These are phyloP conservation scores for Fusarium praegraminearum DNA, from an alignment of 2,329 filamentous ascomycete genomes.

Conservation along the genomic window DNA sequence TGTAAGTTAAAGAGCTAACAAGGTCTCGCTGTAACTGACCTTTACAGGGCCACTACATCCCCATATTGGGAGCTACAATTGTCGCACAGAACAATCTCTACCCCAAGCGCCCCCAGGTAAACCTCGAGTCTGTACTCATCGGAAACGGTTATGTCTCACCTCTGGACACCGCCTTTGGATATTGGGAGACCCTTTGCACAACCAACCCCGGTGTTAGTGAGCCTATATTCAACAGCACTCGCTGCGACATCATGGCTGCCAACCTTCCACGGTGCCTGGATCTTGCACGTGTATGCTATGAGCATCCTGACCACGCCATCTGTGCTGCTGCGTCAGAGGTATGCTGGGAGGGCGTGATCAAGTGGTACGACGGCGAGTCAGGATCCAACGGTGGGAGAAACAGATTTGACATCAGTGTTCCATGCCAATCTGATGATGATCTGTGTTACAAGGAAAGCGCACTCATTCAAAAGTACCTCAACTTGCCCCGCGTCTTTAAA, in stretches of 20 bases:
- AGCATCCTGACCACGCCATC: constrained; percentile 33
- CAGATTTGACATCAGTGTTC: constrained; percentile 20
- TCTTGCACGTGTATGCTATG: constrained; percentile 31
- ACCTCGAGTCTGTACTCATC: constrained; percentile 30
- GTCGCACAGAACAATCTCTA: constrained; percentile 35
- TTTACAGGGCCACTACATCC: constrained; percentile 32
- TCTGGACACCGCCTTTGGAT: constrained; percentile 33
- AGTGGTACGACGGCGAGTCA: constrained; percentile 9
- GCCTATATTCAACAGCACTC: constrained; percentile 35
- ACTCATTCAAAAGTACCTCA: constrained; percentile 14
- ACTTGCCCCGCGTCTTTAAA: constrained; percentile 4
- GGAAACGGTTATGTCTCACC: constrained; percentile 41
- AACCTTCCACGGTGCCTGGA: constrained; percentile 39
- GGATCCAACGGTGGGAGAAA: constrained; percentile 6
- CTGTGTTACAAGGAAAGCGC: constrained; percentile 20
- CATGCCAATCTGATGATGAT: constrained; percentile 12
- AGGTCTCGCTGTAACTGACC: background rate
- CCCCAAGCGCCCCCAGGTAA: constrained; percentile 24
- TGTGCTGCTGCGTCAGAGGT: constrained; percentile 29
- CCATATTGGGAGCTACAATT: constrained; percentile 39
- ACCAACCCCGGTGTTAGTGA: constrained; percentile 30
- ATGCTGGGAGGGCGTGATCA: constrained; percentile 25
- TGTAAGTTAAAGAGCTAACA: background rate
- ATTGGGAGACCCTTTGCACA: constrained; percentile 41
- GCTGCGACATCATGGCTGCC: constrained; percentile 29